A percentile compares a stretch with the other conserved stretches of the same genome.
phyloP scores from a whole-genome alignment of 75 land plant genomes.

The Pseudotsuga menziesii region DNA sequence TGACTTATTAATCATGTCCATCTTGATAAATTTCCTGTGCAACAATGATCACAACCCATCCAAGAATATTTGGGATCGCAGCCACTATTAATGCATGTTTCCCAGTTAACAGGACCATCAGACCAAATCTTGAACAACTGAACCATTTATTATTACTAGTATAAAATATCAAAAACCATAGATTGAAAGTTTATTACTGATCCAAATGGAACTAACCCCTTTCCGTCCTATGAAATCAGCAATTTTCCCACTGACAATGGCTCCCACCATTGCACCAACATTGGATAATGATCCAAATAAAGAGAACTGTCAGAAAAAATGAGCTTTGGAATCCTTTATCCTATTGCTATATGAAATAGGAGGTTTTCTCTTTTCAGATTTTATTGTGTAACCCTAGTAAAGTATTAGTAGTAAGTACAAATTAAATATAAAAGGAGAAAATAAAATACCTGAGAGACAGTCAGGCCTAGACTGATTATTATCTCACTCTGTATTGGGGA shows the following conservation, averaged over 20 bases:
- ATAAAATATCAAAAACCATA: no score
- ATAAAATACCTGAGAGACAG: constrained; percentile 55
- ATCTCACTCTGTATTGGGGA: constrained; percentile 72
- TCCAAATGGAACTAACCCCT: constrained; percentile 48
- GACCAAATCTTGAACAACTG: background rate
- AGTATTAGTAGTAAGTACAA: background rate
- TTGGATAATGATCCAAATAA: constrained; percentile 73
- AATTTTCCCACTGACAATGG: constrained; percentile 78
- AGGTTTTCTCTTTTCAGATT: background rate
- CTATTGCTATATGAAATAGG: background rate
- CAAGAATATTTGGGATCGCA: constrained; percentile 4
- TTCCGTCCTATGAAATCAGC: constrained; percentile 78
- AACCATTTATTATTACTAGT: no score
- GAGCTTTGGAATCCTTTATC: background rate
- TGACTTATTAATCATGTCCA: background rate
- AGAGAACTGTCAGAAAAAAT: constrained; percentile 39
- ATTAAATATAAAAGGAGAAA: background rate
- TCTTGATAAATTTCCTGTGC: background rate
- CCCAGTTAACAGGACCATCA: background rate
- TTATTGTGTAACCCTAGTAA: background rate
- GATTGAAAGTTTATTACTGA: no score
- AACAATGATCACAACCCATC: background rate
- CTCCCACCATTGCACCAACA: constrained; percentile 90
- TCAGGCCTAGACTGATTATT: constrained; percentile 51
- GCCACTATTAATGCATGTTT: constrained; percentile 2